These are phyloP conservation scores for Diplodia mutila DNA, from an alignment of 2,329 filamentous ascomycete species.

Conservation along the genomic window DNA sequence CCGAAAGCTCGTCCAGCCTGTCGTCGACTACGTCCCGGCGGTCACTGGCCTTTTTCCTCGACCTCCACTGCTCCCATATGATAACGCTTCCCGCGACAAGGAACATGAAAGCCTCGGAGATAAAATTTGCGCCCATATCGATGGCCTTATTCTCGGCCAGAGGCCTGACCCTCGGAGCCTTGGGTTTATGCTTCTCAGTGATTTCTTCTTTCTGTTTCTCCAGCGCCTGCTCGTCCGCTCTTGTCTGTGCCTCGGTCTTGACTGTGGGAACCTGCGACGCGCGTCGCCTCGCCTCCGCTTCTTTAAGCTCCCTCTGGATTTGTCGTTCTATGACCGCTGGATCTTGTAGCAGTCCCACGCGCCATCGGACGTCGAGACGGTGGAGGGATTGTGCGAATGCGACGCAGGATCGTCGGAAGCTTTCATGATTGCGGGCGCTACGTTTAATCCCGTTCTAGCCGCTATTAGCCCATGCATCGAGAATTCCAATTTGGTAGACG, in stretches of 20 bases:
- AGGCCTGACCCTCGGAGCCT: conserved; percentile 57
- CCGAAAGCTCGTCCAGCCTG: conserved; percentile 61
- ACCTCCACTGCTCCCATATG: conserved; percentile 64
- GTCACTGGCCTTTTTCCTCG: conserved; percentile 63
- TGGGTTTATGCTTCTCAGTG: conserved; percentile 45
- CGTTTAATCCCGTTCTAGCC: conserved; percentile 67
- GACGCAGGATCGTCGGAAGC: conserved; percentile 65
- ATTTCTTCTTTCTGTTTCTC: conserved; percentile 54
- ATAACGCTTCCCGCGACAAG: conserved; percentile 65
- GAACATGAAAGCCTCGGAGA: conserved; percentile 69
- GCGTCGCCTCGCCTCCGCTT: conserved; percentile 55
- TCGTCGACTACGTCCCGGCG: conserved; percentile 64
- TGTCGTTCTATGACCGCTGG: conserved; percentile 58
- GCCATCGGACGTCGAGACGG: conserved; percentile 69
- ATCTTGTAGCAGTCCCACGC: conserved; percentile 67
- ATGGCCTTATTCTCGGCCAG: conserved; percentile 70
- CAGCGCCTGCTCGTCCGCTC: conserved; percentile 57
- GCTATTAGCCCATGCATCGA: neutral
- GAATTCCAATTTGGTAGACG: conserved; percentile 33
- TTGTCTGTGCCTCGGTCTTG: conserved; percentile 64
- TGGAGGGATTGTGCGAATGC: conserved; percentile 67
- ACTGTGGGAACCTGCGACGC: conserved; percentile 58
- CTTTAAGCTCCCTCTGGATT: conserved; percentile 57
- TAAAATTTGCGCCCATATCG: conserved; percentile 70
- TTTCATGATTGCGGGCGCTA: conserved; percentile 70